A percentile compares a stretch with the other conserved stretches of the same genome.
Conservation (phyloP, 768 basidiomycete species). For the Boletus insuetus region DNA sequence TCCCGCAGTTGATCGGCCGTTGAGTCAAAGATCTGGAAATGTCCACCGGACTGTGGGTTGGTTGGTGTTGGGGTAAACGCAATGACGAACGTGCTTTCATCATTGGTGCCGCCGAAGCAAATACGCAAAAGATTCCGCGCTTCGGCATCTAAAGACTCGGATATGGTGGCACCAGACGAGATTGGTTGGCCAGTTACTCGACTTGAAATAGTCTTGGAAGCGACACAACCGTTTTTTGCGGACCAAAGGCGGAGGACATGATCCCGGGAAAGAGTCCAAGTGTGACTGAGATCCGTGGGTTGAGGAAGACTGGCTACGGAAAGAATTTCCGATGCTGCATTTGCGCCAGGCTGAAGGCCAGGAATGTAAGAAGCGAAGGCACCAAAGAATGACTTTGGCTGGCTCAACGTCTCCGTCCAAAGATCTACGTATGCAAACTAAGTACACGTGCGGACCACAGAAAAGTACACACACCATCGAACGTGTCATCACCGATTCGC, state of each 20-base stretch:
- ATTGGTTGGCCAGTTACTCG: slow-evolving; percentile 32
- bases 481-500: slow-evolving; percentile 48
- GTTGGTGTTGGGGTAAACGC: slow-evolving; percentile 70
- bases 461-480: slow-evolving; percentile 50
- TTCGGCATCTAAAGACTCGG: slow-evolving; percentile 56
- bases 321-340: slow-evolving; percentile 59
- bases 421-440: slow-evolving; percentile 45
- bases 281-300: slow-evolving; percentile 69
- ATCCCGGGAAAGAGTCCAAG: slow-evolving; percentile 88
- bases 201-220: slow-evolving; percentile 51
- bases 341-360: slow-evolving; percentile 42
- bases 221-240: slow-evolving; percentile 68
- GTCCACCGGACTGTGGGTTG: slow-evolving; percentile 69
- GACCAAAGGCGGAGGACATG: slow-evolving; percentile 85
- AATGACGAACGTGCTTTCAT: slow-evolving; percentile 59
- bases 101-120: slow-evolving; percentile 46
- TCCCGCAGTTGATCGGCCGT: slow-evolving; percentile 59
- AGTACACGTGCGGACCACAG: slow-evolving; percentile 4
- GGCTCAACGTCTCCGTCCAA: slow-evolving; percentile 66
- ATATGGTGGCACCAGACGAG: slow-evolving; percentile 33
- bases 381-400: slow-evolving; percentile 64
- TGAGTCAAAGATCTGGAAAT: slow-evolving; percentile 65
- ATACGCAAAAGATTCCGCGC: slow-evolving; percentile 65
- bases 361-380: slow-evolving; percentile 67
- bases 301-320: slow-evolving; percentile 71